These are phyloP conservation scores for Agastache rugosa DNA, from an alignment of 257 asterid species.

Conservation along the genomic window DNA sequence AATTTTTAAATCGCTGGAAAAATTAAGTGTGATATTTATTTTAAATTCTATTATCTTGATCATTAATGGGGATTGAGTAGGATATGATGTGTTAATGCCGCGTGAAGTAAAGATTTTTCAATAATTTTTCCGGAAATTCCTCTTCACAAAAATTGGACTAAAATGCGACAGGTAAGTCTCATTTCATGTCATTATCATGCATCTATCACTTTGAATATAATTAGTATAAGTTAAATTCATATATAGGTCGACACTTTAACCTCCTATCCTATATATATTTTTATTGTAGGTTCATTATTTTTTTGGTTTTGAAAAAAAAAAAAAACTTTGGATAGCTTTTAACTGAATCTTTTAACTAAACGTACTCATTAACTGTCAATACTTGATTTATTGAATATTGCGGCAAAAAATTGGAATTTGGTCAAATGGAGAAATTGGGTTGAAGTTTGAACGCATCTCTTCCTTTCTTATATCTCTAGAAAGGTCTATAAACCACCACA, in stretches of 20 bases:
- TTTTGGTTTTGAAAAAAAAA: background rate
- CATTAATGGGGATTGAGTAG: conserved; percentile 24
- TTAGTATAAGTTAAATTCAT: background rate
- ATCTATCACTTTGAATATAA: background rate
- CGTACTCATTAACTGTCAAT: background rate
- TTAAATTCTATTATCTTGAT: background rate
- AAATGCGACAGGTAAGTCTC: background rate
- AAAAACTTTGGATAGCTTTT: background rate
- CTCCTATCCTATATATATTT: background rate
- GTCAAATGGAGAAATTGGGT: background rate
- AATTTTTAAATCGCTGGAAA: too few relatives aligned
- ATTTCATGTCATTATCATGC: background rate
- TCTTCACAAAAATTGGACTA: conserved; percentile 13
- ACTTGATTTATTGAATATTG: too few relatives aligned
- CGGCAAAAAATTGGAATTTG: background rate
- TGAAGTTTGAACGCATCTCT: background rate
- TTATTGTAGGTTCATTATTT: background rate
- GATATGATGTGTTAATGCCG: conserved; percentile 42
- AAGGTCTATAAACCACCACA: too few relatives aligned
- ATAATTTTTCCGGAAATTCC: conserved; percentile 37
- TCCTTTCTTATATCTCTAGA: too few relatives aligned
- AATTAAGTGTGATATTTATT: background rate
- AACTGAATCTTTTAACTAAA: too few relatives aligned
- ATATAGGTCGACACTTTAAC: background rate
- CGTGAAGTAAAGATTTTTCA: conserved; percentile 36